Evolutionary conservation across 805 yeast species (phyloP), one percentile per base, ranked within the genome.

Genomic region (Wickerhamiella azyma): DNA sequence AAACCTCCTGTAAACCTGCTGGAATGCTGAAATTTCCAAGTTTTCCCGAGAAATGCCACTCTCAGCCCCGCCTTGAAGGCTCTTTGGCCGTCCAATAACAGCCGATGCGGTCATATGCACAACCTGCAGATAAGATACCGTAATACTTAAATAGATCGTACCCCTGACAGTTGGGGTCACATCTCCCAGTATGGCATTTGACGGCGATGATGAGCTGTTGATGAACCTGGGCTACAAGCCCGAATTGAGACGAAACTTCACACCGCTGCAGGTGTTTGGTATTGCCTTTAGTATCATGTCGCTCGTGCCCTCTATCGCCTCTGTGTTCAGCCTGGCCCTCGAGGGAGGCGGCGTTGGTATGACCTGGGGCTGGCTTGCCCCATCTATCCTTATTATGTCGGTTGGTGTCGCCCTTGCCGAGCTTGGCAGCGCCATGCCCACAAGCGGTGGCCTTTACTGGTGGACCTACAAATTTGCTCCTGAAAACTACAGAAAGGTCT

Each of bases 241-340:
- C 56, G 86, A 81, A 55, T 64, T 80, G 43, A 67, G 67, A 39
- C 71, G 88, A 59, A 69, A 70, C 33, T 80, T 77, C 55, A 67
- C 78, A 2, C 73, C 80, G 1, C 48, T 76, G 37, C 81, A 77
- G 59, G 77, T 78, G 18, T 80, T 80, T 57, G 84, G 83, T 47
- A 75, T 79, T 47, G 81, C 85, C 2, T 79, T 77, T 56, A 71
- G 79, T 16, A 78, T 81, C 57, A 79, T 81, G 85, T 82, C 85
- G 9, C 61, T 80, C 41, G 63, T 79, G 37, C 66, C 66, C 8
- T 72, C 80, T 9, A 75, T 79, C 45, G 72, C 82, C 0, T 72
- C 82, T 1, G 67, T 71, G 21, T 57, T 78, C 26, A 65, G 64
- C 6, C 66, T 68, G 44, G 79, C 79, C 17, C 61, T 79, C 9